Percentiles rank a stretch among this genome's conserved stretches.
phyloP scores from a whole-genome alignment of 768 basidiomycete genomes.

The Mycena olivaceomarginata region DNA sequence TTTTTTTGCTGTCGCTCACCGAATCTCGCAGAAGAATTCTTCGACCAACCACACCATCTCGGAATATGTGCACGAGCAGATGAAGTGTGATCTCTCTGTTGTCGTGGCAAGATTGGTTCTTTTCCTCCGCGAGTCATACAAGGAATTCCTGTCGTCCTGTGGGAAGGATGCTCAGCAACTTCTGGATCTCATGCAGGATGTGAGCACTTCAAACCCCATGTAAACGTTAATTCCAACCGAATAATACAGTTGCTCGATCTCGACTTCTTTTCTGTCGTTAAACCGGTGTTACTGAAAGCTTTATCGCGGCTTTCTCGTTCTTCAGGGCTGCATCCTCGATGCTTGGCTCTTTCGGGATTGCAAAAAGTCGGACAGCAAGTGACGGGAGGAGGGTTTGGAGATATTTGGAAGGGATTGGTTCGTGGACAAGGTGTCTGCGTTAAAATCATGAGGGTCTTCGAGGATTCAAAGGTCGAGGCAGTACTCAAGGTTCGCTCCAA shows the following conservation, averaged over 20 bases:
- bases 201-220: background rate
- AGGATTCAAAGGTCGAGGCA: background rate
- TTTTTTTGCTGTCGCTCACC: background rate
- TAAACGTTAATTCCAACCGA: background rate
- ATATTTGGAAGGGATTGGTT: too few relatives aligned
- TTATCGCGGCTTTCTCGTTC: background rate
- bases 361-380: too few relatives aligned
- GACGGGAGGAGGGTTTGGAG: too few relatives aligned
- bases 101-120: background rate
- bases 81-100: background rate
- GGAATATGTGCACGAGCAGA: background rate
- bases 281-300: conserved; percentile 22
- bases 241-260: conserved; percentile 27
- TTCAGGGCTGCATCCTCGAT: too few relatives aligned
- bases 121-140: conserved; percentile 8
- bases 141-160: conserved; percentile 12
- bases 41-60: conserved; percentile 8
- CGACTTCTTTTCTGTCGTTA: conserved; percentile 1
- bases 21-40: background rate
- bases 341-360: too few relatives aligned
- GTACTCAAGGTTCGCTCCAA: too few relatives aligned
- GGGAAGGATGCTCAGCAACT: conserved; percentile 25
- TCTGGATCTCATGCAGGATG: conserved; percentile 38
- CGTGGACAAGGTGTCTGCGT: conserved; percentile 23
- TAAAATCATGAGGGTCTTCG: conserved; percentile 39